Conservation (phyloP, 1,284 basidiomycete genomes). For the Sanghuangporus baumii region DNA sequence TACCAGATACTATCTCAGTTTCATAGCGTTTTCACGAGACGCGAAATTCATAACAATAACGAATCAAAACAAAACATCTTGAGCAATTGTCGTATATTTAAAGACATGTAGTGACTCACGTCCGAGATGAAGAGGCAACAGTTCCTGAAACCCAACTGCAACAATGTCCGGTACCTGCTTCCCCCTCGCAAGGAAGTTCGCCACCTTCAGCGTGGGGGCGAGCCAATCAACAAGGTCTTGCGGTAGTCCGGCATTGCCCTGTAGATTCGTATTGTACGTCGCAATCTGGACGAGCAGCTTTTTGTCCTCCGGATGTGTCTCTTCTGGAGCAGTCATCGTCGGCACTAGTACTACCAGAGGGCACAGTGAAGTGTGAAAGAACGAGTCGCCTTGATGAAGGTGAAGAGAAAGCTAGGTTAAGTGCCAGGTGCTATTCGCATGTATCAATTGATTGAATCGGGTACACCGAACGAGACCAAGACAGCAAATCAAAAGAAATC, state of each 20-base stretch:
- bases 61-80: not conserved
- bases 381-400: no score
- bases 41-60: no score
- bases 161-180: slow-evolving; percentile 73
- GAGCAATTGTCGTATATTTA: slow-evolving; percentile 7
- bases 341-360: no score
- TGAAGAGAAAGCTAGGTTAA: no score
- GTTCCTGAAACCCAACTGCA: slow-evolving; percentile 86
- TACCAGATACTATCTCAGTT: slow-evolving; percentile 47
- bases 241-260: slow-evolving; percentile 62
- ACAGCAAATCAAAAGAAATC: no score
- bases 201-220: slow-evolving; percentile 69
- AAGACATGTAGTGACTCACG: slow-evolving; percentile 38
- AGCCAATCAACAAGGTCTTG: slow-evolving; percentile 84
- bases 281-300: slow-evolving; percentile 70
- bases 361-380: no score
- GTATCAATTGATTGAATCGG: no score
- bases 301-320: not conserved
- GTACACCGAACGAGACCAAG: no score
- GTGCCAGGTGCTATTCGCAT: no score
- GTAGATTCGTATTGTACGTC: slow-evolving; percentile 82
- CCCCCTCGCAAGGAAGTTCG: slow-evolving; percentile 57
- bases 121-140: slow-evolving; percentile 78
- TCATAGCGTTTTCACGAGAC: not conserved
- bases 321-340: not conserved